Percentiles rank a stretch among this genome's conserved stretches.
Evolutionary conservation across 768 basidiomycete species (phyloP).

Genomic region (Hericium coralloides): DNA sequence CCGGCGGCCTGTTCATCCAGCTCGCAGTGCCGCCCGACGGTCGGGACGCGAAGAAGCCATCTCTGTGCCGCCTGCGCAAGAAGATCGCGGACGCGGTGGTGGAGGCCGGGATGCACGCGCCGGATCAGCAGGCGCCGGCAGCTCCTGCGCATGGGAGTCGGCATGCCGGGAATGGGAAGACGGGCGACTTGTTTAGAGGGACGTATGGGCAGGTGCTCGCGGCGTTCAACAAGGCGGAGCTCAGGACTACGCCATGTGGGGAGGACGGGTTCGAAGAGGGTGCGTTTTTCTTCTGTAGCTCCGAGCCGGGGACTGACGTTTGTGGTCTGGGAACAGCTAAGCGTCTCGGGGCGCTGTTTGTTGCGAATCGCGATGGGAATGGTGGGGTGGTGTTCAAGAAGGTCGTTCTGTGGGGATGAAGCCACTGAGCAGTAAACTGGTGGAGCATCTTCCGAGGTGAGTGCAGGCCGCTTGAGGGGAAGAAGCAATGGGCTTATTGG

Average conservation of each 20-base stretch:
- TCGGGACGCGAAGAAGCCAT: constrained; percentile 6
- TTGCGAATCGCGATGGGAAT: constrained; percentile 11
- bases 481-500: too few species aligned
- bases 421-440: background rate
- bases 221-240: constrained; percentile 14
- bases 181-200: constrained; percentile 13
- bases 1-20: constrained; percentile 14
- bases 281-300: constrained; percentile 3
- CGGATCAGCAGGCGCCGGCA: background rate
- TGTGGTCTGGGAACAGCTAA: constrained; percentile 6
- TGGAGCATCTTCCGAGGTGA: too few species aligned
- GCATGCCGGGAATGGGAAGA: background rate
- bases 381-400: constrained; percentile 14
- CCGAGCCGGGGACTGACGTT: background rate
- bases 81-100: constrained; percentile 15
- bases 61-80: constrained; percentile 8
- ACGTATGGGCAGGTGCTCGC: constrained; percentile 16
- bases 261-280: constrained; percentile 13
- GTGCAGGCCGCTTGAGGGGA: too few species aligned
- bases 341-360: constrained; percentile 14
- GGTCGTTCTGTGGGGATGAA: constrained; percentile 15
- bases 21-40: constrained; percentile 3
- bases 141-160: background rate
- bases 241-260: constrained; percentile 13
- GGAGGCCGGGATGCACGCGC: constrained; percentile 14